Percentiles rank a stretch among this genome's conserved stretches.
Conservation (phyloP, 306 rosid species). For the Citrullus mucosospermus region DNA sequence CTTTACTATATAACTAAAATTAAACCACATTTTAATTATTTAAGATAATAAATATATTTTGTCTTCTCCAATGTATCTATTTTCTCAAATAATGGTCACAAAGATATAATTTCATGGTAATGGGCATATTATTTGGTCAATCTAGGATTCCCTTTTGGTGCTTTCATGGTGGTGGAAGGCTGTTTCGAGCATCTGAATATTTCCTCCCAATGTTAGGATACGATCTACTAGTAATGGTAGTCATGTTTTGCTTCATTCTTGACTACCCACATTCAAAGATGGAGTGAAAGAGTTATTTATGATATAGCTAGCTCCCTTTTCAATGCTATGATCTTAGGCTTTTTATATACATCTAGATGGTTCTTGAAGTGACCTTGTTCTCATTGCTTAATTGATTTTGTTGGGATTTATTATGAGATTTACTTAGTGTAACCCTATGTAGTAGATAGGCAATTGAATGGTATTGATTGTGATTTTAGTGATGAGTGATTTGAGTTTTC, state of each 20-base stretch:
- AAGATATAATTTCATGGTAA: neutral
- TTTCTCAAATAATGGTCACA: neutral
- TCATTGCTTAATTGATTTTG: neutral
- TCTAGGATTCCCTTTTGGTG: neutral
- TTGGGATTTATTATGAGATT: neutral
- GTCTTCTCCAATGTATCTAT: neutral
- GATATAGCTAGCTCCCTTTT: neutral
- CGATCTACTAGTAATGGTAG: neutral
- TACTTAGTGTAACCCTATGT: neutral
- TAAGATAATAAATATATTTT: neutral
- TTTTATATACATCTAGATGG: neutral
- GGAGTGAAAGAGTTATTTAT: neutral
- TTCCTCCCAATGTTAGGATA: neutral
- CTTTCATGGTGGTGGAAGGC: neutral
- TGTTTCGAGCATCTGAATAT: neutral
- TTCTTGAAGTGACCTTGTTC: neutral
- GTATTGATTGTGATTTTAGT: neutral
- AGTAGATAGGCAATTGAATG: neutral
- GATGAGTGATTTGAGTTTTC: neutral
- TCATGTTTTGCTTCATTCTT: neutral
- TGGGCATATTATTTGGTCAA: neutral
- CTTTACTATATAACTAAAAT: neutral
- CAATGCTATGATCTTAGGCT: neutral
- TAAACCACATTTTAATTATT: neutral
- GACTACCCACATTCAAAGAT: neutral